Conservation (phyloP, 768 basidiomycete genomes). For the Lentinula sp. region DNA sequence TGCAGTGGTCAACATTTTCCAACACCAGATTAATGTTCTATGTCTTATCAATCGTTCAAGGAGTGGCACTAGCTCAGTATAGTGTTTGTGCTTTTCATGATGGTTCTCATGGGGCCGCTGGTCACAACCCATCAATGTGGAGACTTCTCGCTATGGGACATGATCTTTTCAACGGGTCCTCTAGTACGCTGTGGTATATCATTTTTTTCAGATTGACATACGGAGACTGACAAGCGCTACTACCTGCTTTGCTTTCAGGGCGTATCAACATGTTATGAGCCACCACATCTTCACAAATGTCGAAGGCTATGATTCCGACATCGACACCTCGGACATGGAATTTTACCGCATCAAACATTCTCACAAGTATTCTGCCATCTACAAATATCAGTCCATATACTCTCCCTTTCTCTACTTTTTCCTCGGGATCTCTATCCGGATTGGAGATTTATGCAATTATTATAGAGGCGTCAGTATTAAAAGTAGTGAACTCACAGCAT, state of each 20-base stretch:
- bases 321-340: background rate
- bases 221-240: background rate
- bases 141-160: background rate
- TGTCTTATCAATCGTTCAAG: background rate
- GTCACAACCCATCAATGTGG: background rate
- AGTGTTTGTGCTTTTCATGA: background rate
- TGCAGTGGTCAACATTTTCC: background rate
- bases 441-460: background rate
- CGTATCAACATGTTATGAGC: background rate
- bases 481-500: background rate
- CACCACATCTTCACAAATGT: constrained; percentile 2
- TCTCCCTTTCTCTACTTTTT: background rate
- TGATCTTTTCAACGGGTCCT: background rate
- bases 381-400: background rate
- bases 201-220: background rate
- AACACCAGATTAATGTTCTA: background rate
- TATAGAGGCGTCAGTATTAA: background rate
- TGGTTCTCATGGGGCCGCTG: background rate
- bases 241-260: background rate
- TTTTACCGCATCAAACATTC: background rate
- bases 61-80: background rate
- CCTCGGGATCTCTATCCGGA: background rate
- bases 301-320: background rate
- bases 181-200: background rate
- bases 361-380: background rate